A percentile compares a stretch with the other conserved stretches of the same genome.
These are phyloP conservation scores for Scheffersomyces quercinus DNA, from an alignment of 1,139 yeast species.

Conservation along the genomic window DNA sequence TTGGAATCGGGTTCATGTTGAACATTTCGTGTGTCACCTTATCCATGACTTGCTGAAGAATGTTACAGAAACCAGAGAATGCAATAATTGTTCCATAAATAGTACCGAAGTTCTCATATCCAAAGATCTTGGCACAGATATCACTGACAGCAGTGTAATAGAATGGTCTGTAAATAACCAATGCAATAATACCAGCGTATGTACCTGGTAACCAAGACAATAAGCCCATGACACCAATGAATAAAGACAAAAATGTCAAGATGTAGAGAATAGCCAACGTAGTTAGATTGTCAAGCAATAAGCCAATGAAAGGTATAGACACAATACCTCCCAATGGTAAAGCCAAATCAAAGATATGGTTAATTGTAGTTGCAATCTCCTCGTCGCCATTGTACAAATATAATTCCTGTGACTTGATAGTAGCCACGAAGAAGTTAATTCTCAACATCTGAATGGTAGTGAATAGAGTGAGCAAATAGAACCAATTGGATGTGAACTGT, in stretches of 20 bases:
- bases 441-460: conserved; percentile 87
- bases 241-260: conserved; percentile 53
- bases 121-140: conserved; percentile 89
- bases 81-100: conserved; percentile 88
- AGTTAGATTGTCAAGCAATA: conserved; percentile 72
- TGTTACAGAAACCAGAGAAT: conserved; percentile 74
- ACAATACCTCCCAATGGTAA: conserved; percentile 84
- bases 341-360: conserved; percentile 78
- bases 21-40: conserved; percentile 65
- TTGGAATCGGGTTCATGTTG: conserved; percentile 75
- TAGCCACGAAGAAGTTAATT: conserved; percentile 89
- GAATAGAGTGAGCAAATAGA: conserved; percentile 69
- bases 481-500: conserved; percentile 80
- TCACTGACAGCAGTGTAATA: conserved; percentile 92
- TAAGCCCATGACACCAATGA: conserved; percentile 70
- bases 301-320: conserved; percentile 84
- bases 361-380: conserved; percentile 56
- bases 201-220: conserved; percentile 53
- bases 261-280: conserved; percentile 59
- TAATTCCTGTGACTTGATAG: conserved; percentile 75
- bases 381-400: conserved; percentile 57
- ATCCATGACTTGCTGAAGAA: conserved; percentile 71
- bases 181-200: conserved; percentile 61
- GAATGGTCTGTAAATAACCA: conserved; percentile 88
- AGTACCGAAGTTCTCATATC: conserved; percentile 87